Base-by-base conservation (phyloP, 257 asterid species). In the Gynochthodes officinalis region DNA sequence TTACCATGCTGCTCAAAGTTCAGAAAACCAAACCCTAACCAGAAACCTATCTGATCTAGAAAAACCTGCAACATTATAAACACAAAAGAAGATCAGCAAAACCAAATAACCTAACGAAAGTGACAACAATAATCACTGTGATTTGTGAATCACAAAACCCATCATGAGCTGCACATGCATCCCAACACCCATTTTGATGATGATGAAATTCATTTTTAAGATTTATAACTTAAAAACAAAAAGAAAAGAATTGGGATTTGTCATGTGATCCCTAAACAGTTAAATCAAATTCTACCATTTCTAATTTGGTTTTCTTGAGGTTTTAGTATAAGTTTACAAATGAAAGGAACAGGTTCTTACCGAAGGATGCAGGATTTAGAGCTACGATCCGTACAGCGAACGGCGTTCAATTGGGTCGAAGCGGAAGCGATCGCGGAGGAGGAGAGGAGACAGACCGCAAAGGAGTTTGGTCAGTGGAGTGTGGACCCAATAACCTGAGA, bases 1-100 rank as follows among this genome's bases (percentile, higher is more conserved):
- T 69, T 75, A 75, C 79, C 79, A 75, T 75, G 39, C 67, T 62
- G 44, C 71, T 50, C 46, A 61, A 49, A 61, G 19, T 75, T 62
- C 33, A 68, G 40, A 69, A 58, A 68, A 18, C 49, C 70, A 67
- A 68, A 37, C 58, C 75, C 79, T 39, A 61, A 60, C 70, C 49
- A 69, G 64, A 55, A 65, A 66, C 58, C 40, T 63, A 16, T 33
- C 9, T 27, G 64, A 49, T 53, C 49, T 23, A 21, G 40, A 75
- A 69, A n/a, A 48, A 59, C 75, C 79, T 75, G 71, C 65, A 75
- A 64, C 9, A 3, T 23, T 1, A n/a, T 21, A n/a, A n/a, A 23
- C 60, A 21, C 57, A 50, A 50, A 18, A 18, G 1, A 23, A 23
- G 60, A 53, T 53, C 60, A 53, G 60, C 60, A 53, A 39, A 64